Conservation (phyloP, 148 eudicot species). For the Suaeda aralocaspica region DNA sequence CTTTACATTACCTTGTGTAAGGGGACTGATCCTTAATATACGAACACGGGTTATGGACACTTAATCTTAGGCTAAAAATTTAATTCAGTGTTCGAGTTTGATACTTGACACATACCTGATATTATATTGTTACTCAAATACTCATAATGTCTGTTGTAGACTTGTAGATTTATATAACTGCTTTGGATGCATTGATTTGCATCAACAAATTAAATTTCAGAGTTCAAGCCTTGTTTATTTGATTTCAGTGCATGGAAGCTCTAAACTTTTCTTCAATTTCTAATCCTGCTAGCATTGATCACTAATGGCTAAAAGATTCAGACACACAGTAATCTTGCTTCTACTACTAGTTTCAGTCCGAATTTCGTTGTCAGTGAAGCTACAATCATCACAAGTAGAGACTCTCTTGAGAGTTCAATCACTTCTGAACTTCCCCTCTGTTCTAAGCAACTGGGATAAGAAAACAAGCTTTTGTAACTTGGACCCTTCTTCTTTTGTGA, state of each 20-base stretch:
- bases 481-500: constrained; percentile 48
- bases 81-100: too few species aligned
- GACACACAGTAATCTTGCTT: constrained; percentile 21
- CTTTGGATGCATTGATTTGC: neutral
- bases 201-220: neutral
- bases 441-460: constrained; percentile 51
- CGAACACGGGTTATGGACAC: too few species aligned
- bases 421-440: constrained; percentile 51
- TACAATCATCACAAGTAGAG: constrained; percentile 52
- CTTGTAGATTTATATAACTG: neutral
- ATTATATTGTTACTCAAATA: too few species aligned
- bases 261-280: neutral
- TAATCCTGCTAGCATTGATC: constrained; percentile 1
- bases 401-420: constrained; percentile 57
- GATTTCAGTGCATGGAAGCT: constrained; percentile 23
- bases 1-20: too few species aligned
- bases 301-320: constrained; percentile 29
- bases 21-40: too few species aligned
- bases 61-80: too few species aligned
- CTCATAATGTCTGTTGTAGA: too few species aligned
- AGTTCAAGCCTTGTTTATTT: neutral
- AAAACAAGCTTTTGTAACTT: constrained; percentile 61
- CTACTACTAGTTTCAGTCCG: constrained; percentile 29
- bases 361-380: constrained; percentile 34
- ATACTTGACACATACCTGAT: too few species aligned